Evolutionary conservation across 2,329 filamentous ascomycete genomes (phyloP).

Genomic region (Pezicula neosporulosa): DNA sequence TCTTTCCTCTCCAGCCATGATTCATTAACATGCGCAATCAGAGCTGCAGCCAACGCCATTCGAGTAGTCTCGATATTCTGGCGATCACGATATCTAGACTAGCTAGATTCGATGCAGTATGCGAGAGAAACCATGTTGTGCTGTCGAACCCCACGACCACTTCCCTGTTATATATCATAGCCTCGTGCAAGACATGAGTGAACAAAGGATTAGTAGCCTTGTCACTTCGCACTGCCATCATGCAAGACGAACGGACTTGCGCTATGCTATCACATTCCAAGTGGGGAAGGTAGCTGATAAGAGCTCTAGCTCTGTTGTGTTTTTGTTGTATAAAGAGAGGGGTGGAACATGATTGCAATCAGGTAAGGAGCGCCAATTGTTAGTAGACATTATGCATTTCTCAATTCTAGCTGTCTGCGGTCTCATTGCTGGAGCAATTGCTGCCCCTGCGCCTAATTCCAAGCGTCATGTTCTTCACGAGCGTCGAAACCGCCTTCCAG

Average conservation of each 20-base stretch:
- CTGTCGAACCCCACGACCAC: not conserved
- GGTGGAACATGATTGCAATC: not conserved
- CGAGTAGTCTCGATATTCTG: not conserved
- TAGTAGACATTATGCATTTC: constrained; percentile 1
- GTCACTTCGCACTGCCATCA: not conserved
- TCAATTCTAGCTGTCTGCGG: not conserved
- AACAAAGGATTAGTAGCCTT: not conserved
- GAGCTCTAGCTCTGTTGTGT: not conserved
- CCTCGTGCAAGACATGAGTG: not conserved
- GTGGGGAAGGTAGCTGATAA: constrained; percentile 1
- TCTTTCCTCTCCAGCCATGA: not conserved
- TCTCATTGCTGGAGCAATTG: constrained; percentile 1
- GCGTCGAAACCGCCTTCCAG: not conserved
- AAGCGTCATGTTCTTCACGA: constrained; percentile 8
- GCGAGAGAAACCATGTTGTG: not conserved
- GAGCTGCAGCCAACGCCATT: not conserved
- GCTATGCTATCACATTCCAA: not conserved
- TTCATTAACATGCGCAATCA: not conserved
- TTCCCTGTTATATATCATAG: not conserved
- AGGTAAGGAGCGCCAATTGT: not conserved
- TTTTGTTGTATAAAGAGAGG: not conserved
- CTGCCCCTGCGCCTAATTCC: not conserved
- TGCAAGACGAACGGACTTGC: not conserved
- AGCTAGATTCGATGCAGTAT: not conserved
- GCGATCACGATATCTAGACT: not conserved